Evolutionary conservation across 139 green algal genomes (phyloP).

Genomic region (Auxenochlorella pyrenoidosa): DNA sequence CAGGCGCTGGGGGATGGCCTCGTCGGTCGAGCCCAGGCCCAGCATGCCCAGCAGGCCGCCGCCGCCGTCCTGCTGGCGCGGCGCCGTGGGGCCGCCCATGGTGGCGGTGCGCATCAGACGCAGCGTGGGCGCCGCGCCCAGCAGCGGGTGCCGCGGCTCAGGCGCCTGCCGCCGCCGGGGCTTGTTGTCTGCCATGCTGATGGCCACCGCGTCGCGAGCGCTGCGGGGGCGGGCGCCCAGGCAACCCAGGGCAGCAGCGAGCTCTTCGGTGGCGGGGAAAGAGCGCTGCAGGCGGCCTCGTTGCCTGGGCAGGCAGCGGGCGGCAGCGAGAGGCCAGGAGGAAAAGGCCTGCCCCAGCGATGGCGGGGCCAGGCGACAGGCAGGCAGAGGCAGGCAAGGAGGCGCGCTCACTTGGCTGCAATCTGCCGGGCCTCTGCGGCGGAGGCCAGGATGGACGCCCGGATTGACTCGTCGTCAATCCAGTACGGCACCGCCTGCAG

Average conservation of each 20-base stretch:
- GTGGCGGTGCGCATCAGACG: conserved; percentile 67
- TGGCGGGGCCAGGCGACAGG: too few species aligned
- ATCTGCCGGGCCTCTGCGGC: conserved; percentile 39
- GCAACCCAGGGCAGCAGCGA: too few species aligned
- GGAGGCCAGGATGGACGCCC: conserved; percentile 68
- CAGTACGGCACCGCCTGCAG: conserved; percentile 92
- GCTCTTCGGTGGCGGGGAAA: too few species aligned
- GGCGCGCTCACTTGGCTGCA: neutral
- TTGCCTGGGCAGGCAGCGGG: too few species aligned
- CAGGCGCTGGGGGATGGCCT: conserved; percentile 53
- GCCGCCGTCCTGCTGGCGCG: neutral
- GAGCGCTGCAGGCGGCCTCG: too few species aligned
- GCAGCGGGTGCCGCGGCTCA: conserved; percentile 79
- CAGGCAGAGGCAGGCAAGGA: too few species aligned
- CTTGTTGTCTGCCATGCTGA: conserved; percentile 41
- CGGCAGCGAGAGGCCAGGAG: too few species aligned
- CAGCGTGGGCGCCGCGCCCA: conserved; percentile 84
- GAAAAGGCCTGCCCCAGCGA: too few species aligned
- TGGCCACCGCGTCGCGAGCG: conserved; percentile 32
- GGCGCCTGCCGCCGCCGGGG: conserved; percentile 43
- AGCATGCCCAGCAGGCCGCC: conserved; percentile 3
- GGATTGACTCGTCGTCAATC: conserved; percentile 90
- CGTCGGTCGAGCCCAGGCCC: conserved; percentile 3
- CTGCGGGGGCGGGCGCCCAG: too few species aligned
- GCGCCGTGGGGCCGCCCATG: neutral